Evolutionary conservation across 1,139 yeast species (phyloP), one percentile per base, ranked within the genome.

Genomic region (Kodamaea suecica): DNA sequence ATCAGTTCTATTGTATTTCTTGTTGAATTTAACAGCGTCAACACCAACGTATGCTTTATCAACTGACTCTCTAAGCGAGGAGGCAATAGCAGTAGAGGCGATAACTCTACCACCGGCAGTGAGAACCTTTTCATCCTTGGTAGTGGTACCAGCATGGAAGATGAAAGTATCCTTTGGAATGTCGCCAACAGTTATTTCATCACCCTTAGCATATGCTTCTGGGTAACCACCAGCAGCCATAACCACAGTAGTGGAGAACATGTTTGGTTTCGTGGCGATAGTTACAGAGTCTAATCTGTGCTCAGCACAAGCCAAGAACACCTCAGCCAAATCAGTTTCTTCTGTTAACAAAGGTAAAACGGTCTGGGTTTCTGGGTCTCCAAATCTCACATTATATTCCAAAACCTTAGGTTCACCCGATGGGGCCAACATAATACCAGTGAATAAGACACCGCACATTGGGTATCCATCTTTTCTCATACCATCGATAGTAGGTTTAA

Each of bases 311-410:
- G 97, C 98, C 42, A 90, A 66, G 76, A 94, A 78, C 30, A 92
- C 81, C 59, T 88, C 87, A 28, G 96, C 95, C 53, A 94, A 73
- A 63, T 94, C 98, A 15, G 95, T 83, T 41, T 85, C 90, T 27
- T 80, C 78, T 13, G 81, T 63, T 45, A 94, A 70, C 53, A 94
- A 73, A 11, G 97, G 97, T 54, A 94, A 71, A 23, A 92, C 95
- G 4, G 97, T 85, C 67, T 94, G 98, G 27, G 97, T 92, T 66
- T 94, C 99, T 47, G 99, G 99, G 61, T 94, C 99, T 43, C 99
- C 99, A 50, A 94, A 94, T 64, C 99, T 80, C 36, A 92, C 97
- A 50, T 94, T 94, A 66, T 94, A 94, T 64, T 94, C 99, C 53
- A 94, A 74, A 8, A 90, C 97, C 66, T 87, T 86, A 48, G 98